Evolutionary conservation across 2,329 filamentous ascomycete genomes (phyloP), one percentile per base, ranked within the genome.

Genomic region (Knufia petricola): DNA sequence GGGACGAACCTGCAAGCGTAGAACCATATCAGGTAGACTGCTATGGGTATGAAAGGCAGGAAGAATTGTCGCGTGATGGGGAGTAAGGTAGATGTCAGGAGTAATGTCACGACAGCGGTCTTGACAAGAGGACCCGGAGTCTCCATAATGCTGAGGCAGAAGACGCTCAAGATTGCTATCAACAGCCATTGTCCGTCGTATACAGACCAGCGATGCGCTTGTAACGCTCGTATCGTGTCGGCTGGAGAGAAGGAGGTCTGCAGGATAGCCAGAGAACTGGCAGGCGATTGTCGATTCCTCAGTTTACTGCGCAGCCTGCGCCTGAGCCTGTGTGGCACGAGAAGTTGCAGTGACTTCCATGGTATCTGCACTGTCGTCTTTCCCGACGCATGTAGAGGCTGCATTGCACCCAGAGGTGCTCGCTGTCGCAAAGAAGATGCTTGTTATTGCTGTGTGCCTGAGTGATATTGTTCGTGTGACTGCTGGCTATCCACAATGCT

Each of bases 1-100:
- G 87, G 85, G 59, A 95, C 89, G 69, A 94, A 95, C 87, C 90
- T 84, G 74, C 85, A 92, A 55, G 84, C 82, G 66, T 92, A 95
- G 71, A 95, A 95, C 65, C 94, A 87, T 42, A 95, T 72, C 34
- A 95, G 74, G 79, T 89, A 96, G 20, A 81, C 82, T 66, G 86
- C 83, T 55, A 94, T 87, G 4, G 87, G 84, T 51, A 92, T 73
- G 46, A 88, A 88, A 8, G 90, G 89, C 36, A 95, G 73, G 64
- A 95, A 87, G 66, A 95, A 94, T 65, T 96, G 90, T 55, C 87
- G 78, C 2, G 89, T 94, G 44, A 87, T 76, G 4, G 90, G 90
- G 66, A 95, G 77, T 38, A 90, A 72, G 32, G 94, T 72, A 26
- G 88, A 79, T 57, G 80, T 71, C 51, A 84, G 71, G 52, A 89